These are phyloP conservation scores for Podila epigama DNA, from an alignment of 192 early-diverging fungal species.

Conservation along the genomic window DNA sequence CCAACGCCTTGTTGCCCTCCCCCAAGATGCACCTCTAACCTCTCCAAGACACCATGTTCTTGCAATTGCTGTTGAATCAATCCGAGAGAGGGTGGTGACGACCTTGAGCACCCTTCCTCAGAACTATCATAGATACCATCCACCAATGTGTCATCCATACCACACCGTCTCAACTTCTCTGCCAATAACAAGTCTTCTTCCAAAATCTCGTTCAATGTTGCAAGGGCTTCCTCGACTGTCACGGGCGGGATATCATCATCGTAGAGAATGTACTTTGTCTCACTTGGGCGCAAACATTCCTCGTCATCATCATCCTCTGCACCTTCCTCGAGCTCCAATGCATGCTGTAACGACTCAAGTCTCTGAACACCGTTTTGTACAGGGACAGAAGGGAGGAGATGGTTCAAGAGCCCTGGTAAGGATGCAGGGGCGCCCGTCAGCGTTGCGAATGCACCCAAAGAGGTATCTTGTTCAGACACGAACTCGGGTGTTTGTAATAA, in stretches of 20 bases:
- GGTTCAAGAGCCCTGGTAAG: neutral
- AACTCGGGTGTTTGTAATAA: no score
- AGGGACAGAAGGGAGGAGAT: neutral
- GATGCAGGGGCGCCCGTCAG: neutral
- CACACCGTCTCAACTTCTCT: neutral
- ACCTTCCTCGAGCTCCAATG: neutral
- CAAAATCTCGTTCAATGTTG: conserved; percentile 9
- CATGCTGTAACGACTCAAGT: neutral
- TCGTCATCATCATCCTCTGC: conserved; percentile 25
- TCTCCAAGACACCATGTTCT: no score
- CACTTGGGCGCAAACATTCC: conserved; percentile 35
- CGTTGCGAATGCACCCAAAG: no score
- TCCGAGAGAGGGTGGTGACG: no score
- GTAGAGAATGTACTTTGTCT: conserved; percentile 43
- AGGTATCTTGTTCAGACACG: no score
- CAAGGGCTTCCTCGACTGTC: conserved; percentile 17
- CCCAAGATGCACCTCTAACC: no score
- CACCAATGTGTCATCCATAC: neutral
- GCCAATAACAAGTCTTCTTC: conserved; percentile 7
- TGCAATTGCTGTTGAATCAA: no score
- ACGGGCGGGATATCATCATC: conserved; percentile 41
- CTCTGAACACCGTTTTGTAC: neutral
- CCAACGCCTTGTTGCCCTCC: no score
- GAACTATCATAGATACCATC: neutral
- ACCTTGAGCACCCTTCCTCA: neutral